Conservation (phyloP, 495 filamentous ascomycete species). For the Cenococcum geophilum region DNA sequence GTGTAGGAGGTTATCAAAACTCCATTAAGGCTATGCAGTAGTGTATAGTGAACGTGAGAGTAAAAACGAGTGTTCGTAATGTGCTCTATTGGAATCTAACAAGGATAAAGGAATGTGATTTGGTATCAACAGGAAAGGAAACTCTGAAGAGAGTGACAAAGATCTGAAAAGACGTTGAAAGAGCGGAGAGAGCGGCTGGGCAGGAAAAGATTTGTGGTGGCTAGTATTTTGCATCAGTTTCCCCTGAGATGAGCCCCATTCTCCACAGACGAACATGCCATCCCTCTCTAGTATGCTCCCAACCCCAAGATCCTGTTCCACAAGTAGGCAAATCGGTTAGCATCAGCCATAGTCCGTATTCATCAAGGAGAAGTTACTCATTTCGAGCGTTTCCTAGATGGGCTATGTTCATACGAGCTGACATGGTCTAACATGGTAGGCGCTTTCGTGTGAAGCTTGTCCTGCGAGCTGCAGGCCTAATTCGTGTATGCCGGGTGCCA, state of each 20-base stretch:
- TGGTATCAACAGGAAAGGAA: not conserved
- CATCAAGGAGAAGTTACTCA: not conserved
- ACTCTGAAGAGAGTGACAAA: not conserved
- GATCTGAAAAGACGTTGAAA: not conserved
- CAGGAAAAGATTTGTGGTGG: not conserved
- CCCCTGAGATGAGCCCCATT: not conserved
- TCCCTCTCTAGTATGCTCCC: not conserved
- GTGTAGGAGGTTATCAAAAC: not conserved
- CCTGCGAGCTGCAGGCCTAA: not conserved
- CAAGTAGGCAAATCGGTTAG: not conserved
- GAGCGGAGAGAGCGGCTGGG: not conserved
- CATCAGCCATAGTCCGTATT: not conserved
- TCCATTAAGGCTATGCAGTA: not conserved
- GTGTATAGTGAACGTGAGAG: not conserved
- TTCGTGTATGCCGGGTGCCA: not conserved
- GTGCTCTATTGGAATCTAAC: not conserved
- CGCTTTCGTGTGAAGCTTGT: not conserved
- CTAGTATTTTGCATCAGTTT: not conserved
- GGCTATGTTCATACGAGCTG: not conserved
- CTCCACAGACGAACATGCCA: not conserved
- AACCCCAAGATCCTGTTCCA: not conserved
- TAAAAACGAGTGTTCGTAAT: not conserved
- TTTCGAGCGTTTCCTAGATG: not conserved
- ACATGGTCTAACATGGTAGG: not conserved
- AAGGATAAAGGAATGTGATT: not conserved